A percentile compares a stretch with the other conserved stretches of the same genome.
Evolutionary conservation across 352 stramenopile genomes (phyloP).

Genomic region (Phytophthora europaea): DNA sequence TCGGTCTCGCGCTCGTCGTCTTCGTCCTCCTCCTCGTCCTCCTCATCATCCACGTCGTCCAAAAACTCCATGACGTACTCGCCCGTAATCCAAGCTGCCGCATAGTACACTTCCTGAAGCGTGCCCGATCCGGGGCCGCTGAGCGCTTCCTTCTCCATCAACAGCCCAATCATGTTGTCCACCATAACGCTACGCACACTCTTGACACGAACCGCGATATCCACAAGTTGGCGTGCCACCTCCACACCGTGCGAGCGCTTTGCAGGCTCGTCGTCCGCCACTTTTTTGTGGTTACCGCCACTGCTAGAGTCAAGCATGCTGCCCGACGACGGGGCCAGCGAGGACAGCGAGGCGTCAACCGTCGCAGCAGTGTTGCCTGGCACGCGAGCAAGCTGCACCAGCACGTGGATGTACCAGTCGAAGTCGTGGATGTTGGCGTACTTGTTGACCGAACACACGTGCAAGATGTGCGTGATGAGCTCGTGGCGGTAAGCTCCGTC

Average conservation of each 20-base stretch:
- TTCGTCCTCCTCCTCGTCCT: constrained; percentile 83
- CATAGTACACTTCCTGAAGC: constrained; percentile 95
- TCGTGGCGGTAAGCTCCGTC: constrained; percentile 96
- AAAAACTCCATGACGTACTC: constrained; percentile 96
- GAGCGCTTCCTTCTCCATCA: constrained; percentile 91
- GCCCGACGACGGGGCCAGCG: constrained; percentile 37
- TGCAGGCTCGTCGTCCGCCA: constrained; percentile 35
- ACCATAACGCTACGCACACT: constrained; percentile 96
- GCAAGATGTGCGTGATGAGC: constrained; percentile 96
- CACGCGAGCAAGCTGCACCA: constrained; percentile 96
- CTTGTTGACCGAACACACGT: constrained; percentile 98
- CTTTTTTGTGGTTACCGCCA: constrained; percentile 38
- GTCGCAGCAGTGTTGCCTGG: constrained; percentile 69
- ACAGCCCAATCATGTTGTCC: constrained; percentile 94
- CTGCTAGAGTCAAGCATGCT: constrained; percentile 55
- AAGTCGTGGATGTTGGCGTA: constrained; percentile 99
- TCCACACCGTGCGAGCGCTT: constrained; percentile 79
- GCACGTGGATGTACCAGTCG: constrained; percentile 98
- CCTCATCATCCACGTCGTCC: constrained; percentile 84
- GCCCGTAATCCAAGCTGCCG: constrained; percentile 98
- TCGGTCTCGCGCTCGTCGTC: constrained; percentile 78
- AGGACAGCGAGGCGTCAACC: constrained; percentile 47
- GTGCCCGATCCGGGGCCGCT: constrained; percentile 80
- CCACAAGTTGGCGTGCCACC: constrained; percentile 95
- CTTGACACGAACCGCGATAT: constrained; percentile 98